phyloP scores from a whole-genome alignment of 1,284 basidiomycete species.

The Ceratobasidium theobromae region DNA sequence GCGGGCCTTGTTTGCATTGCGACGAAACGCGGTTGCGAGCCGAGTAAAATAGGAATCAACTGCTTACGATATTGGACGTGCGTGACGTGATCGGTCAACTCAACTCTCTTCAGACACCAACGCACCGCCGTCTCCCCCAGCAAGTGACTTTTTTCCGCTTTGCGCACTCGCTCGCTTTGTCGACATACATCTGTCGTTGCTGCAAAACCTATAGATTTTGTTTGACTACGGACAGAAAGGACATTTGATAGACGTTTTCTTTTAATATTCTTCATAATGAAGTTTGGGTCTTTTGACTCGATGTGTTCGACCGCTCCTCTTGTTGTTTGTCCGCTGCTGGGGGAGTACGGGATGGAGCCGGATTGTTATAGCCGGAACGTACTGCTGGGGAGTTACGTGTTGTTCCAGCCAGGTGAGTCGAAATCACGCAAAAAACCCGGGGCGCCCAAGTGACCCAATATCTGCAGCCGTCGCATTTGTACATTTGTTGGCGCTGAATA shows the following conservation, averaged over 20 bases:
- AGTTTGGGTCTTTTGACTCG: constrained; percentile 84
- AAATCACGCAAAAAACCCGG: neutral
- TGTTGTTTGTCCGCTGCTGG: constrained; percentile 82
- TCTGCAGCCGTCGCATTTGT: constrained; percentile 89
- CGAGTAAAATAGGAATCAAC: constrained; percentile 13
- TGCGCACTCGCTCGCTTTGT: constrained; percentile 13
- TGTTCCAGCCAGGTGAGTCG: constrained; percentile 94
- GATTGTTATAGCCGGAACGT: constrained; percentile 96
- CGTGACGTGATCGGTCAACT: neutral
- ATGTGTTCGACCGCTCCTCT: constrained; percentile 91
- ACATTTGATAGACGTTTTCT: constrained; percentile 26
- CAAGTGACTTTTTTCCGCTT: neutral
- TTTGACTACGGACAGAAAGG: neutral
- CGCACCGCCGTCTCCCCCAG: neutral
- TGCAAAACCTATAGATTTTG: constrained; percentile 1
- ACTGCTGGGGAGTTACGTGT: constrained; percentile 86
- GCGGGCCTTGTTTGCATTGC: neutral
- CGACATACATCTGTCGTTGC: constrained; percentile 14
- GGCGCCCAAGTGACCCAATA: neutral
- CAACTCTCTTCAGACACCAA: constrained; percentile 8
- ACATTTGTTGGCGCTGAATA: constrained; percentile 94
- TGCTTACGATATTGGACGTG: neutral
- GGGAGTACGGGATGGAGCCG: constrained; percentile 92
- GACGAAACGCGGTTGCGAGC: neutral
- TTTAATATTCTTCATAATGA: constrained; percentile 21